These are phyloP conservation scores for Clonostachys chloroleuca DNA, from an alignment of 2,329 filamentous ascomycete species.

Conservation along the genomic window DNA sequence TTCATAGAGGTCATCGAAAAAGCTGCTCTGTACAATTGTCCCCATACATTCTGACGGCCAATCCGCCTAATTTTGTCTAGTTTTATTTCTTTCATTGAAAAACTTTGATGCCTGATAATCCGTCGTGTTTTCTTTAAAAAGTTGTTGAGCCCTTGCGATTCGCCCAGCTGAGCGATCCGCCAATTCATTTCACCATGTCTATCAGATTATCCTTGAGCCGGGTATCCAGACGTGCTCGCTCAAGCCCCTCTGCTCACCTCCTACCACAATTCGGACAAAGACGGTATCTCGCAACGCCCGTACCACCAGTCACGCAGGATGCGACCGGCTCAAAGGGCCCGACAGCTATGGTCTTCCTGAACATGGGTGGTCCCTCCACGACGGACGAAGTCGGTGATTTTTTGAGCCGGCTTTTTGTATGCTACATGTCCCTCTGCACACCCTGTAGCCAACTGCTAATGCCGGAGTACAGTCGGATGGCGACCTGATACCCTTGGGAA, in stretches of 20 bases:
- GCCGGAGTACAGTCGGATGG: slow-evolving; percentile 65
- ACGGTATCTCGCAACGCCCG: slow-evolving; percentile 29
- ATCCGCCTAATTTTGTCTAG: too few species aligned
- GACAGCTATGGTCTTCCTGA: slow-evolving; percentile 97
- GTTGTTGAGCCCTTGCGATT: too few species aligned
- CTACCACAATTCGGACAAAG: slow-evolving; percentile 15
- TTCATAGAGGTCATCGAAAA: too few species aligned
- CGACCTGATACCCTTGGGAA: slow-evolving; percentile 92
- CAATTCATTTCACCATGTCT: slow-evolving; percentile 16
- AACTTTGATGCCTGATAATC: too few species aligned
- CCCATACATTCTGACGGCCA: too few species aligned
- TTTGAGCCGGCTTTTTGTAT: slow-evolving; percentile 84
- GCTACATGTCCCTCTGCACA: slow-evolving; percentile 19
- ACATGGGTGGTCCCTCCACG: slow-evolving; percentile 95
- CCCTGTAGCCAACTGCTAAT: not conserved
- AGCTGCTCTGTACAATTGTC: too few species aligned
- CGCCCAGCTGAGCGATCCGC: too few species aligned
- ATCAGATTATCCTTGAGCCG: slow-evolving; percentile 17
- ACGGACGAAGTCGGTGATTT: slow-evolving; percentile 86
- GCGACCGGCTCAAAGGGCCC: slow-evolving; percentile 68
- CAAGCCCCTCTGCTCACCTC: slow-evolving; percentile 15
- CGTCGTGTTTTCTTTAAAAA: too few species aligned
- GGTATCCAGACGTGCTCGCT: slow-evolving; percentile 17
- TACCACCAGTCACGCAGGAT: slow-evolving; percentile 78
- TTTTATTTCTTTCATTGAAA: too few species aligned